Conservation (phyloP, 768 basidiomycete genomes). For the Kwoniella dejecticola region DNA sequence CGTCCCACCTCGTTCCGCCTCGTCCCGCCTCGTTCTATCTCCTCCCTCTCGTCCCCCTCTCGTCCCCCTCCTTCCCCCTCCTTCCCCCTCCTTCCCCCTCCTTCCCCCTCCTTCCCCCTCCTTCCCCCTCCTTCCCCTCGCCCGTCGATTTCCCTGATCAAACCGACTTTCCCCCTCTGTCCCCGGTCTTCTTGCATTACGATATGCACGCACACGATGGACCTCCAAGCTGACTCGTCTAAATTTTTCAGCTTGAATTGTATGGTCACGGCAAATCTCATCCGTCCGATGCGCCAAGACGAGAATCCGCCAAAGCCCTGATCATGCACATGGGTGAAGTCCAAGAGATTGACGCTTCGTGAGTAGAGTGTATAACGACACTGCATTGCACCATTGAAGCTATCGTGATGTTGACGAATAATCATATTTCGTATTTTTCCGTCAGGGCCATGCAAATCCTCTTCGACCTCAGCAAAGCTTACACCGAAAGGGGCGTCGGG, state of each 20-base stretch:
- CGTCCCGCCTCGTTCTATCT: no score
- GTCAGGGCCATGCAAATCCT: conserved; percentile 79
- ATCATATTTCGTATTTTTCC: not conserved
- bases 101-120: no score
- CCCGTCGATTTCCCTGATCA: no score
- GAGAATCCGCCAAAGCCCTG: conserved; percentile 72
- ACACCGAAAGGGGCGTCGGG: conserved; percentile 63
- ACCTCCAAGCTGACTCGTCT: no score
- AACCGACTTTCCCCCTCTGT: no score
- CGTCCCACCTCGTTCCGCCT: no score
- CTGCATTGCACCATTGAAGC: no score
- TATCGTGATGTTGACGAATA: not conserved
- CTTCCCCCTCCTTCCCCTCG: no score
- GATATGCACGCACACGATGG: not conserved
- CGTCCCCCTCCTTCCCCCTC: no score
- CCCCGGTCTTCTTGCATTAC: not conserved
- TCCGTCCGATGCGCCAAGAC: conserved; percentile 79
- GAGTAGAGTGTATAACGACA: no score
- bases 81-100: no score
- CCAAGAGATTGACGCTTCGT: conserved; percentile 88
- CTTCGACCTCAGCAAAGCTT: conserved; percentile 73
- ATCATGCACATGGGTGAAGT: conserved; percentile 90
- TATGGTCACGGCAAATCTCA: conserved; percentile 79
- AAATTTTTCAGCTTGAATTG: conserved; percentile 68
- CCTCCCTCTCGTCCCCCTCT: no score